These are phyloP conservation scores for Botrytis porri DNA, from an alignment of 2,329 filamentous ascomycete genomes.

Conservation along the genomic window DNA sequence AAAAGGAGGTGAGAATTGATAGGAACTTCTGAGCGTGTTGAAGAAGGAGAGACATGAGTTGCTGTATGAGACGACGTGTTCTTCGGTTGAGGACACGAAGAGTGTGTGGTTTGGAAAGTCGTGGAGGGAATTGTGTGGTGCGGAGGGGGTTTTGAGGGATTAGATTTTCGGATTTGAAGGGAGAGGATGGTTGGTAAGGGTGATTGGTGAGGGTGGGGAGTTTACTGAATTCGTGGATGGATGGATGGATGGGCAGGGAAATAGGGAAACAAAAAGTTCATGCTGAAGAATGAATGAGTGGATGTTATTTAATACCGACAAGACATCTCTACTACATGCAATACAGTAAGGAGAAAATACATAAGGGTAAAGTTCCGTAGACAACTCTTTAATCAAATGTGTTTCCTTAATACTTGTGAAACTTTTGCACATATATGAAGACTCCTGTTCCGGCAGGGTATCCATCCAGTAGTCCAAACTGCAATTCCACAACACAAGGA, in stretches of 20 bases:
- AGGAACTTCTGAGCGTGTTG: background rate
- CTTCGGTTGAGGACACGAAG: background rate
- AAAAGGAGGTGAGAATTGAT: background rate
- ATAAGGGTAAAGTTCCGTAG: background rate
- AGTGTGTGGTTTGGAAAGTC: background rate
- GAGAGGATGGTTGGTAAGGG: background rate
- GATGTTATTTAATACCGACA: background rate
- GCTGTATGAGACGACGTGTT: background rate
- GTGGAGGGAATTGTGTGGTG: background rate
- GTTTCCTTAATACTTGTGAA: background rate
- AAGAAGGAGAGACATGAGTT: background rate
- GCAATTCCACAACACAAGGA: no score
- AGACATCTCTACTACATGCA: background rate
- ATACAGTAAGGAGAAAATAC: background rate
- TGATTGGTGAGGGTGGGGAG: background rate
- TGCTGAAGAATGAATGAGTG: background rate
- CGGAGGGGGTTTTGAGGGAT: background rate
- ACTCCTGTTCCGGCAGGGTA: no score
- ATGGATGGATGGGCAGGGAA: background rate
- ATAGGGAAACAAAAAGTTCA: background rate
- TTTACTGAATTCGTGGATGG: background rate
- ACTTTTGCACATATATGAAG: background rate
- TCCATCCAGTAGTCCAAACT: no score
- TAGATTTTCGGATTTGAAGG: background rate
- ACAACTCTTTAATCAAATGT: background rate